Evolutionary conservation across 2,329 filamentous ascomycete species (phyloP), one percentile per base, ranked within the genome.

Genomic region (Penicillium sp.): DNA sequence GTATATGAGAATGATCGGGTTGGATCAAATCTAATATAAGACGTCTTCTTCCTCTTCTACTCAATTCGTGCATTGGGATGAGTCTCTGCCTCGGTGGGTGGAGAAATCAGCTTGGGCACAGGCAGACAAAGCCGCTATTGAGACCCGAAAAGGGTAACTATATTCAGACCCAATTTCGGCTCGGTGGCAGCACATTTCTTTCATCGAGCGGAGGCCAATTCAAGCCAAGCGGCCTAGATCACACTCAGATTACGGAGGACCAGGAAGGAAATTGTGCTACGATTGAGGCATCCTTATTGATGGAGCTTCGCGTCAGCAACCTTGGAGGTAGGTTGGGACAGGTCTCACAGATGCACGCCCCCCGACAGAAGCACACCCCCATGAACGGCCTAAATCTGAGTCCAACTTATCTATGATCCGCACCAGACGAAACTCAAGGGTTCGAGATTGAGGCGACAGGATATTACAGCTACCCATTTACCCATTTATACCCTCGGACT

Each of bases 81-180:
- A 31, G 31, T 24, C 6, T 24, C 22, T 31, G 22, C 43, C 43
- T 46, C 43, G 24, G 43, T 24, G 43, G 24, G 22, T 6, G 43
- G 24, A 24, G 16, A 43, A 10, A 13, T 13, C 40, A 43, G 40
- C 19, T 43, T 43, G 18, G 18, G 19, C 16, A 16, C 19, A 13
- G 22, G 18, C 46, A 49, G 22, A 49, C 49, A 51, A 51, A 51
- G 49, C 49, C 19, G 33, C 49, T 51, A 51, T 51, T 51, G 22
- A 51, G 9, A 4, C 13, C 49, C 49, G 35, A 40, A 51, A 31
- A 13, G 19, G 49, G 49, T 10, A 40, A 2, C 16, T 27, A 22
- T 40, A 51, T 51, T 51, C 33, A 51, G 9, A 10, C 35, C 36
- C 49, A 36, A 18, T 51, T 51, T 27, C 11, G 49, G 49, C 35